Evolutionary conservation across 2,329 filamentous ascomycete genomes (phyloP).

Genomic region (Fusarium concolor): DNA sequence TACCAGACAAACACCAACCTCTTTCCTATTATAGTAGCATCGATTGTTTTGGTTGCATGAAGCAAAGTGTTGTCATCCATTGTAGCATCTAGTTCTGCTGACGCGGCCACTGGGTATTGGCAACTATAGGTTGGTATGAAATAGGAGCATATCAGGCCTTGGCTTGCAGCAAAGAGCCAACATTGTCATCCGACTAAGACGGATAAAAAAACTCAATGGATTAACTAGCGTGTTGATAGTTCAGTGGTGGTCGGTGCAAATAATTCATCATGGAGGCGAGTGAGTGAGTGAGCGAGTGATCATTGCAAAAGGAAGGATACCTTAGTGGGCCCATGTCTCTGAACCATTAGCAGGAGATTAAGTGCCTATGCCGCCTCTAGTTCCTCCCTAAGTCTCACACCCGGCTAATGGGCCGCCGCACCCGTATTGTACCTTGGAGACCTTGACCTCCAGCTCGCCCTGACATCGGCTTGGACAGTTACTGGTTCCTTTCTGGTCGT

Average conservation of each 20-base stretch:
- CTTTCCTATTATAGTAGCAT: no score
- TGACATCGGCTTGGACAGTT: constrained; percentile 21
- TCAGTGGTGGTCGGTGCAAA: constrained; percentile 13
- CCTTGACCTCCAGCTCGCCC: constrained; percentile 22
- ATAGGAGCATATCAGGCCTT: constrained; percentile 9
- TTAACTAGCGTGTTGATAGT: constrained; percentile 18
- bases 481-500: constrained; percentile 32
- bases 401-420: constrained; percentile 20
- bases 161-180: background rate
- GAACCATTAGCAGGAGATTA: constrained; percentile 37
- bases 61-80: constrained; percentile 23
- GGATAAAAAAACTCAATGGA: constrained; percentile 20
- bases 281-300: background rate
- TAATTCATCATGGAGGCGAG: constrained; percentile 1
- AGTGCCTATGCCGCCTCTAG: constrained; percentile 16
- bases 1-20: no score
- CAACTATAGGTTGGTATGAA: background rate
- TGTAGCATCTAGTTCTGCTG: constrained; percentile 17
- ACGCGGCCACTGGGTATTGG: constrained; percentile 20
- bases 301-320: background rate
- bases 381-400: constrained; percentile 25
- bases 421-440: constrained; percentile 8
- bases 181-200: background rate
- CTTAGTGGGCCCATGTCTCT: constrained; percentile 30
- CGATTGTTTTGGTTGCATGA: constrained; percentile 28